These are phyloP conservation scores for Cucurbitaria berberidis DNA, from an alignment of 2,329 filamentous ascomycete genomes.

Conservation along the genomic window DNA sequence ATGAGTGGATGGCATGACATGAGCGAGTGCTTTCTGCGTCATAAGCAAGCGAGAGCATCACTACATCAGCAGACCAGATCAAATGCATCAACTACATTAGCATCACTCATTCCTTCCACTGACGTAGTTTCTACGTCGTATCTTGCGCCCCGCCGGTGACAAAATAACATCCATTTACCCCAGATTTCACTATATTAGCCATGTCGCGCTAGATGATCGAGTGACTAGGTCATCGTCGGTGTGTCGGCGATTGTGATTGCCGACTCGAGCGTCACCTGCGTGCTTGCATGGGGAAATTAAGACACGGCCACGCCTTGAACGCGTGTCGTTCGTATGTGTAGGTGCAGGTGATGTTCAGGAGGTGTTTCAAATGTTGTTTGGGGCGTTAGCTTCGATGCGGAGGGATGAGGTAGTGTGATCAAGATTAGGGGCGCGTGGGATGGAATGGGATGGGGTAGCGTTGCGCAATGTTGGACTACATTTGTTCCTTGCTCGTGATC, in stretches of 20 bases:
- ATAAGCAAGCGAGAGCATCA: background rate
- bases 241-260: slow-evolving; percentile 11
- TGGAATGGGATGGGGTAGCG: no score
- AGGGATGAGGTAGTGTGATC: no score
- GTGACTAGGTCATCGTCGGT: slow-evolving; percentile 5
- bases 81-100: background rate
- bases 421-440: background rate
- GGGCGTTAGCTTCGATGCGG: no score
- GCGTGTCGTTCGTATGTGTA: no score
- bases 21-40: background rate
- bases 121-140: no score
- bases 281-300: background rate
- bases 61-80: background rate
- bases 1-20: background rate
- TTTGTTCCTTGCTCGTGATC: no score
- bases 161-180: background rate
- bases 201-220: no score
- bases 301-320: no score
- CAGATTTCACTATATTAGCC: background rate
- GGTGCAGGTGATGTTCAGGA: background rate
- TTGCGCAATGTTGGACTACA: no score
- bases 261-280: no score
- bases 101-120: background rate
- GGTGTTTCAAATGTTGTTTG: no score
- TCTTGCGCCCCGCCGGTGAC: no score